Percentiles rank a stretch among this genome's conserved stretches.
phyloP scores from a whole-genome alignment of 2,329 filamentous ascomycete species.

The Fusarium sacchari region DNA sequence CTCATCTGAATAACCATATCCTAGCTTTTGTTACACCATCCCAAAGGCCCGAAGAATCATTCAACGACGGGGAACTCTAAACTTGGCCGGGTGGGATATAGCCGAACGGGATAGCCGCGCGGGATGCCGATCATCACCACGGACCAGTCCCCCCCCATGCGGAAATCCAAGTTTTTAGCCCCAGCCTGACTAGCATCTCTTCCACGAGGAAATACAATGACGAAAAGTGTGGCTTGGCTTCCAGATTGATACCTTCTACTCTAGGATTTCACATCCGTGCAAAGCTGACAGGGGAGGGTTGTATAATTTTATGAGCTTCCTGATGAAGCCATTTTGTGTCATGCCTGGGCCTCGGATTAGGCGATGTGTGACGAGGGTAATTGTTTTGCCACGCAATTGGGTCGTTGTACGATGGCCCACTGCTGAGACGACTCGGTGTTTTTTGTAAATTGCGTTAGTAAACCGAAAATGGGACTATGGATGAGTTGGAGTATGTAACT shows the following conservation, averaged over 20 bases:
- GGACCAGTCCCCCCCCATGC: background rate
- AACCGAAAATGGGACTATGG: background rate
- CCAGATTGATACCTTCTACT: background rate
- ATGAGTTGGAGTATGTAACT: background rate
- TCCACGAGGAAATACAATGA: background rate
- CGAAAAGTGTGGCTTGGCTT: background rate
- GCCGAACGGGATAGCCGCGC: slow-evolving; percentile 6
- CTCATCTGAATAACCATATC: background rate
- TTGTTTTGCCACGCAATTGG: background rate
- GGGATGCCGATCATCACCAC: background rate
- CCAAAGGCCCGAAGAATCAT: background rate
- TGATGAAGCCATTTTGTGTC: background rate
- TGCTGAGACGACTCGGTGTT: background rate
- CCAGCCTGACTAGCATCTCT: background rate
- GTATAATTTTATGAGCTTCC: background rate
- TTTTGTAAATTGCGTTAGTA: background rate
- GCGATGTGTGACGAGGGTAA: background rate
- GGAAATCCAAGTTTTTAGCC: background rate
- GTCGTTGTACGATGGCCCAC: background rate
- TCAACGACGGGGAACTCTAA: background rate
- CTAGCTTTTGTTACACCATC: background rate
- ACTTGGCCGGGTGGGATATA: slow-evolving; percentile 1
- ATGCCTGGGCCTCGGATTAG: background rate
- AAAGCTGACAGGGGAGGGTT: background rate
- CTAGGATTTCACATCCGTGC: background rate